phyloP scores from a whole-genome alignment of 345 rosid genomes.

The Citrus inodora region DNA sequence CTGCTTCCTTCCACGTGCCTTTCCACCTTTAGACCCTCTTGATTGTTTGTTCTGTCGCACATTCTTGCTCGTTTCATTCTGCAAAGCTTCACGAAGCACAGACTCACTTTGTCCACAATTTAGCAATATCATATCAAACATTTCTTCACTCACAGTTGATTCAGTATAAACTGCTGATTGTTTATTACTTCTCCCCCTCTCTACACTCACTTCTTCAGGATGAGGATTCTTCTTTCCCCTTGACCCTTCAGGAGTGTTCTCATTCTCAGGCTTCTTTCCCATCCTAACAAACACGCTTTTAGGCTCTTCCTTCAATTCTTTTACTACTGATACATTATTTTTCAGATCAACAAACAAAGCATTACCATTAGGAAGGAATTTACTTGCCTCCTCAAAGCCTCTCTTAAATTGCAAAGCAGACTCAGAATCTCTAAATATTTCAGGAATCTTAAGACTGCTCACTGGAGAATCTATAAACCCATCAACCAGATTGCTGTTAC shows the following conservation, averaged over 20 bases:
- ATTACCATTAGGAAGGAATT: constrained; percentile 44
- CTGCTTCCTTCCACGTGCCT: constrained; percentile 35
- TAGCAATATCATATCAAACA: constrained; percentile 51
- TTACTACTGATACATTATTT: constrained; percentile 21
- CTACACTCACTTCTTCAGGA: constrained; percentile 19
- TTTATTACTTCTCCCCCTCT: constrained; percentile 44
- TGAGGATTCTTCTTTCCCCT: constrained; percentile 46
- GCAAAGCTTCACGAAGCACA: constrained; percentile 34
- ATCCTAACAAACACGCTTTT: constrained; percentile 10
- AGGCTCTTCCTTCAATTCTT: constrained; percentile 28
- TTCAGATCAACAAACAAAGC: constrained; percentile 26
- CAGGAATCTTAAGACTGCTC: constrained; percentile 33
- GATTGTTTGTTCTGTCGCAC: constrained; percentile 22
- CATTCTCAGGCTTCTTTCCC: constrained; percentile 23
- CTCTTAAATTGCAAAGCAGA: constrained; percentile 53
- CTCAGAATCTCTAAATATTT: constrained; percentile 34
- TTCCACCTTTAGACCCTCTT: constrained; percentile 32
- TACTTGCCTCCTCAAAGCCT: constrained; percentile 61
- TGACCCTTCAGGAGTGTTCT: constrained; percentile 7
- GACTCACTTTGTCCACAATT: constrained; percentile 26
- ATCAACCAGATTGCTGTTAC: constrained; percentile 19
- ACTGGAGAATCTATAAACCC: constrained; percentile 46
- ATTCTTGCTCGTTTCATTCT: constrained; percentile 24
- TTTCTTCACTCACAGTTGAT: constrained; percentile 34
- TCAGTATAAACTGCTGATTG: constrained; percentile 42